Conservation (phyloP, 345 rosid genomes). For the Populus nigra region DNA sequence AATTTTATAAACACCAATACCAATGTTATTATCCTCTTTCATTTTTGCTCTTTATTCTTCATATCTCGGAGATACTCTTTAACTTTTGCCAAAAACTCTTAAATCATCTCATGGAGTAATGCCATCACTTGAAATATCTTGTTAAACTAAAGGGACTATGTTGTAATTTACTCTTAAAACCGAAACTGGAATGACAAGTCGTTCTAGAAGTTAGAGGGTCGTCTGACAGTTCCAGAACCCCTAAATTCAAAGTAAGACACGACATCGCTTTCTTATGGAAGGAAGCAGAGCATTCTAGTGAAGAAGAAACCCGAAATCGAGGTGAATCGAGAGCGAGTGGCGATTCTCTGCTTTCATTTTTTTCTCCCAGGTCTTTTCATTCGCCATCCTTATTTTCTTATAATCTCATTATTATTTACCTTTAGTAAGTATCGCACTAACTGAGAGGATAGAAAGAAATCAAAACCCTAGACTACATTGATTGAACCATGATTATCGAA, state of each 20-base stretch:
- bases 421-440: background rate
- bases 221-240: background rate
- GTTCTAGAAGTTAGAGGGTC: background rate
- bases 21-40: too few relatives aligned
- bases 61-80: too few relatives aligned
- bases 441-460: too few relatives aligned
- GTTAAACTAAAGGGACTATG: background rate
- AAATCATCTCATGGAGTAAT: too few relatives aligned
- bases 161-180: background rate
- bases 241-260: background rate
- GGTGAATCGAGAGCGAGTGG: background rate
- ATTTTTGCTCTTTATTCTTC: too few relatives aligned
- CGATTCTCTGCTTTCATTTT: background rate
- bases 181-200: background rate
- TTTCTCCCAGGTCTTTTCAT: background rate
- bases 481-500: background rate
- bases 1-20: too few relatives aligned
- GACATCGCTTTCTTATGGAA: background rate
- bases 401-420: background rate
- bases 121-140: background rate
- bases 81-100: background rate
- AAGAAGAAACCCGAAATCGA: background rate
- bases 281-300: background rate
- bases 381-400: background rate
- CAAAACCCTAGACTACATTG: background rate